A percentile compares a stretch with the other conserved stretches of the same genome.
phyloP scores from a whole-genome alignment of 352 stramenopile genomes.

The Phytophthora pistaciae region DNA sequence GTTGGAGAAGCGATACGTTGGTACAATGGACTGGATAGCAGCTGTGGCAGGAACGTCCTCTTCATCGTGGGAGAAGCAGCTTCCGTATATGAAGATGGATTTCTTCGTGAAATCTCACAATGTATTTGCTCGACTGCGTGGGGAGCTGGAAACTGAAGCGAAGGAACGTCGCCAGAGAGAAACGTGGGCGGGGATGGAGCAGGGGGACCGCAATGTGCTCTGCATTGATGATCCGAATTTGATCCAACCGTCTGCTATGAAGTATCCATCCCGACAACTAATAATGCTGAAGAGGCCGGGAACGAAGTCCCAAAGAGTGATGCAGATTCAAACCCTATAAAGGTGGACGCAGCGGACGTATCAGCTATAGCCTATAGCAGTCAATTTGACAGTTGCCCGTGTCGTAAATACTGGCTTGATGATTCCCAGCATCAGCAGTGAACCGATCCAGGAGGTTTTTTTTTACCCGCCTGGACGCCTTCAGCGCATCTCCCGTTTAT shows the following conservation, averaged over 20 bases:
- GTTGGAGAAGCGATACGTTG: slow-evolving; percentile 40
- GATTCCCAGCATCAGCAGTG: slow-evolving; percentile 45
- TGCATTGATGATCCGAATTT: slow-evolving; percentile 17
- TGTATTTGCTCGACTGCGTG: slow-evolving; percentile 46
- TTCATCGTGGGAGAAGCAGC: slow-evolving; percentile 12
- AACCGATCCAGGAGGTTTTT: too few species aligned
- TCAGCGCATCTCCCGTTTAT: slow-evolving; percentile 12
- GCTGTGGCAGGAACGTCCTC: background rate
- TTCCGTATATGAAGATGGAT: slow-evolving; percentile 48
- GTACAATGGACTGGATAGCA: slow-evolving; percentile 47
- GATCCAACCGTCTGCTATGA: slow-evolving; percentile 15
- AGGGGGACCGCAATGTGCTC: slow-evolving; percentile 40
- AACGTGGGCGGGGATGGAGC: slow-evolving; percentile 22
- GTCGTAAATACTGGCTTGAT: slow-evolving; percentile 32
- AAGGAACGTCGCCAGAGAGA: slow-evolving; percentile 34
- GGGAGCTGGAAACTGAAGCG: slow-evolving; percentile 44
- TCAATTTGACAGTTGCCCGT: background rate
- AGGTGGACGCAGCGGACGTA: background rate
- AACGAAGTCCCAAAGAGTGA: background rate
- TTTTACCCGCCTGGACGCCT: slow-evolving; percentile 14
- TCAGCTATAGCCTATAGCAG: background rate
- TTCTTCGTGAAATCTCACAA: slow-evolving; percentile 47
- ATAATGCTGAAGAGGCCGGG: background rate
- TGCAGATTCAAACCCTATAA: background rate
- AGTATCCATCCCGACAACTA: slow-evolving; percentile 3